A percentile compares a stretch with the other conserved stretches of the same genome.
These are phyloP conservation scores for Akanthomyces lecanii DNA, from an alignment of 2,329 filamentous ascomycete genomes.

Conservation along the genomic window DNA sequence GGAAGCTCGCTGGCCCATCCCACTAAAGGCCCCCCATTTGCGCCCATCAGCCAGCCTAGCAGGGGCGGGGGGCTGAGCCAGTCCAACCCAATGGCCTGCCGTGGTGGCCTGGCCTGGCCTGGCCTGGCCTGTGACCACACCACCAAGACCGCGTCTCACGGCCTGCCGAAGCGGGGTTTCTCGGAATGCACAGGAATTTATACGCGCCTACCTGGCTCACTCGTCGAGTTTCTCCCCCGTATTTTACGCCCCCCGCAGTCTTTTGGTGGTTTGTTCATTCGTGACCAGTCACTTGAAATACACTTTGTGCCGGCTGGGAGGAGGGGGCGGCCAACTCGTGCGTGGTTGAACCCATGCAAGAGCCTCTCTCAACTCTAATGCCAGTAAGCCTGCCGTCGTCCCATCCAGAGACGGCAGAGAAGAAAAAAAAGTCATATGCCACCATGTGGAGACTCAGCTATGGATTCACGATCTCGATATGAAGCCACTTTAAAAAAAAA, in stretches of 20 bases:
- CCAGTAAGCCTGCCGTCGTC: too few species aligned
- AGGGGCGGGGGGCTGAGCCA: background rate
- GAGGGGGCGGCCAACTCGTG: too few species aligned
- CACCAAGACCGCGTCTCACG: background rate
- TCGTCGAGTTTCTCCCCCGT: background rate
- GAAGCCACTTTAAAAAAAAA: constrained; percentile 15
- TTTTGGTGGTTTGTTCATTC: background rate
- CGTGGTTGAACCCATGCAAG: too few species aligned
- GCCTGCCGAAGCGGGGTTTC: constrained; percentile 2
- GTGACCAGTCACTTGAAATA: background rate
- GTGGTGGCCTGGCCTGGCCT: background rate
- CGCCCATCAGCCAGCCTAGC: constrained; percentile 6
- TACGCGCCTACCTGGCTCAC: background rate
- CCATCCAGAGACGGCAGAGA: background rate
- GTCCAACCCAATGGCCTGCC: too few species aligned
- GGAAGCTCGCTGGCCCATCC: background rate
- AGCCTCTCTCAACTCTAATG: too few species aligned
- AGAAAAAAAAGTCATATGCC: background rate
- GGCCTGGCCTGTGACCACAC: background rate
- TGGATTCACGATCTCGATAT: constrained; percentile 15
- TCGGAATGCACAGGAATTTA: constrained; percentile 13
- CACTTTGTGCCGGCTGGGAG: too few species aligned
- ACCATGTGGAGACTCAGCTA: constrained; percentile 10
- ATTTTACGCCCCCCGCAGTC: background rate
- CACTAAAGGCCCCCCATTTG: background rate